Percentiles rank a stretch among this genome's conserved stretches.
phyloP scores from a whole-genome alignment of 176 grass and related monocot species.

The Oryza officinalis region DNA sequence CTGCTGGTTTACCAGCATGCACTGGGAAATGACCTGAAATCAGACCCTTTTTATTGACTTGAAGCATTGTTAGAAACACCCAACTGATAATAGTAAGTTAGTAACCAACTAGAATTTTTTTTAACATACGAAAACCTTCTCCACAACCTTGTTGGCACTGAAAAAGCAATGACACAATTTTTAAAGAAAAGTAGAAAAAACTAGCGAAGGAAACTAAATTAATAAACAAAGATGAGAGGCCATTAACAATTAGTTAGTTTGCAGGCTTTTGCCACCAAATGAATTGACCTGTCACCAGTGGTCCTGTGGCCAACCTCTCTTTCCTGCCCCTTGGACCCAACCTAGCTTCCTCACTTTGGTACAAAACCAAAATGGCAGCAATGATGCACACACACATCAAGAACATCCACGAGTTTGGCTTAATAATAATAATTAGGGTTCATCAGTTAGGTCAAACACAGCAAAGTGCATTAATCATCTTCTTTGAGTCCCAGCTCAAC shows the following conservation, averaged over 20 bases:
- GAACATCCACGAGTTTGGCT: constrained; percentile 2
- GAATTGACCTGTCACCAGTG: constrained; percentile 52
- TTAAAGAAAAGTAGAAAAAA: background rate
- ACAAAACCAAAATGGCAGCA: constrained; percentile 18
- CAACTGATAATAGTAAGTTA: background rate
- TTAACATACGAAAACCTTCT: background rate
- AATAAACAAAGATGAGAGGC: background rate
- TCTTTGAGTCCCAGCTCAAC: constrained; percentile 43
- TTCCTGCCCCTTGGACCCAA: constrained; percentile 18
- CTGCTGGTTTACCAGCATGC: background rate
- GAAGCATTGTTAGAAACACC: background rate
- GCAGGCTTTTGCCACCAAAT: constrained; percentile 47
- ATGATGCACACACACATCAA: background rate
- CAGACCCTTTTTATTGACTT: too few relatives aligned
- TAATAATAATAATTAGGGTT: background rate
- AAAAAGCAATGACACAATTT: background rate
- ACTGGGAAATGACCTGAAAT: too few relatives aligned
- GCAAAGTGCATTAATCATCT: background rate
- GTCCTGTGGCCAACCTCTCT: constrained; percentile 27
- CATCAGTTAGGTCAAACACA: constrained; percentile 36
- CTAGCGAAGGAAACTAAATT: background rate
- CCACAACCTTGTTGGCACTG: background rate
- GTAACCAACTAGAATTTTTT: background rate
- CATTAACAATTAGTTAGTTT: constrained; percentile 23
- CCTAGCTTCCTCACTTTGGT: background rate